Base-by-base conservation (phyloP, 495 filamentous ascomycete genomes). In the Hypomontagnella monticulosa region DNA sequence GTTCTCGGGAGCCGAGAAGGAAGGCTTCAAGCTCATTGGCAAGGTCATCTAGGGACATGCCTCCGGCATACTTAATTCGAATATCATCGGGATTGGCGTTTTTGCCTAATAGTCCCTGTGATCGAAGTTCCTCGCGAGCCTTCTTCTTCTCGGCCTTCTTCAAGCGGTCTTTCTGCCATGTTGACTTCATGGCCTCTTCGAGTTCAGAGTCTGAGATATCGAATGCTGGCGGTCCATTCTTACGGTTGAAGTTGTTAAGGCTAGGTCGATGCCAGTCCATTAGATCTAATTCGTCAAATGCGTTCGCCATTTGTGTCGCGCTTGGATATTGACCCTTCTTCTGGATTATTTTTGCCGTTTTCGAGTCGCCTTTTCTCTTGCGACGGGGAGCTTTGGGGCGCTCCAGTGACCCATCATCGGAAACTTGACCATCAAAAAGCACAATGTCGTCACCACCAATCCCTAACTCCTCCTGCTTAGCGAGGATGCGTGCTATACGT, bases 131-230 rank as follows among this genome's bases (percentile, higher is more conserved):
- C 73, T 96, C 89, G 4, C 95, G 88, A 62, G 92, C 86, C 69
- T 76, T 80, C 76, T 97, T 99, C 62, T 84, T 89, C 2, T 76
- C 73, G 50, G 88, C 91, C 78, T 98, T 99, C 76, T 90, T 93
- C 47, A 79, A 68, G n/a, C 93, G 84, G 69, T 98, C 93, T 37
- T 85, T 89, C 61, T 87, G 82, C 89, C 90, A 96, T 5, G 85
- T 77, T 15, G 72, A 76, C 23, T 83, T 76, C 12, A 97, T 70
- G 7, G 80, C 78, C 1, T 79, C 76, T 66, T 89, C 87, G 0
- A 96, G 76, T 14, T 97, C 95, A 2, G 86, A 86, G 71, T 97
- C 96, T 0, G 87, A 88, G 1, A 91, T 70, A 34, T 88, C 80
- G 56, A 89, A 80, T 15, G 53, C 32, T 72, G 80, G 58, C 71